Evolutionary conservation across 306 rosid species (phyloP).

Genomic region (Acacia confusa): DNA sequence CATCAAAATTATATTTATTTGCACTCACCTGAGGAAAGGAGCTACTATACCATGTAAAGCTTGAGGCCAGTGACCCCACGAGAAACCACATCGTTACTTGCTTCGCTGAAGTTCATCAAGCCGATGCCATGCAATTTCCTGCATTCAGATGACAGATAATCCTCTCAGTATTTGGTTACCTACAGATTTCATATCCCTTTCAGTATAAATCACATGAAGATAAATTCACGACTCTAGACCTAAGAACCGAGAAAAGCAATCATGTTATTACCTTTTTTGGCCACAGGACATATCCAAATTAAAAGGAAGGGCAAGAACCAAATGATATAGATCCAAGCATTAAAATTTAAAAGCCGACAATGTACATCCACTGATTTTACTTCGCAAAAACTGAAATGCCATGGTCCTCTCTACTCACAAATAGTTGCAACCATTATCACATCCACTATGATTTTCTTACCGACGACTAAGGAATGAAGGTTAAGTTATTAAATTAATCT

Average conservation of each 20-base stretch:
- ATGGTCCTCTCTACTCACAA: background rate
- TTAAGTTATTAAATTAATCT: too few species aligned
- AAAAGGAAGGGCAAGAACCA: slow-evolving; percentile 7
- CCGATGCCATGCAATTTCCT: slow-evolving; percentile 98
- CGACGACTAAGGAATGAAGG: too few species aligned
- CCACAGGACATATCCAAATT: slow-evolving; percentile 13
- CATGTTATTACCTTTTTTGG: background rate
- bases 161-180: slow-evolving; percentile 29
- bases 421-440: background rate
- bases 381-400: background rate
- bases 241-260: slow-evolving; percentile 8
- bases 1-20: slow-evolving; percentile 31
- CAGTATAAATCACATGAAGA: background rate
- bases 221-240: slow-evolving; percentile 1
- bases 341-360: background rate
- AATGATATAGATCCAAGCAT: slow-evolving; percentile 4
- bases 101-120: slow-evolving; percentile 85
- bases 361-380: background rate
- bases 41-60: slow-evolving; percentile 99
- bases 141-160: slow-evolving; percentile 35
- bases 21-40: slow-evolving; percentile 85
- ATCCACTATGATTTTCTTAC: too few species aligned
- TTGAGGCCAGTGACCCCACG: slow-evolving; percentile 95
- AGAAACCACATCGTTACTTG: slow-evolving; percentile 80
- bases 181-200: background rate